Evolutionary conservation across 1,139 yeast genomes (phyloP), one percentile per base, ranked within the genome.

Genomic region (Wickerhamiella pararugosa): DNA sequence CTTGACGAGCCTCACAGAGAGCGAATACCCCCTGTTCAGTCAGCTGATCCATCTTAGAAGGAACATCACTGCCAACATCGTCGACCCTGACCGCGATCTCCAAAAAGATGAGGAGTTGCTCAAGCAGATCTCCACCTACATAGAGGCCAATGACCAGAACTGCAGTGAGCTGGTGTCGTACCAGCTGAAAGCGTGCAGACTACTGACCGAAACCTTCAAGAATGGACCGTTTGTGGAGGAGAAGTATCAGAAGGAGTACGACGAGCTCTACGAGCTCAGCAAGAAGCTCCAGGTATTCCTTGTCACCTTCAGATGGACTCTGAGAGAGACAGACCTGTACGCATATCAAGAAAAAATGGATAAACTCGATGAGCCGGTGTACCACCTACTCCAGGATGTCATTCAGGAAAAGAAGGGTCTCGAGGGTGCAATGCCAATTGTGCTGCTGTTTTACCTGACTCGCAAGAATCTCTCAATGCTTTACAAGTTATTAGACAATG

Each of bases 241-340:
- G 36, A 54, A 63, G 42, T 58, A 76, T 41, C 61, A 65, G 40
- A 72, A 71, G 7, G 61, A 74, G 10, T 77, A 75, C 54, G 65
- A 68, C 39, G 63, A 67, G 48, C 66, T 90, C 50, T 65, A 74
- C 32, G 74, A 71, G 37, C 67, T 84, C 52, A 83, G 84, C 59
- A 67, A 74, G 26, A 78, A 77, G 21, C 67, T 90, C 48, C 94
- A 83, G 53, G 83, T 82, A 52, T 65, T 90, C 51, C 67, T 86
- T 50, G 75, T 90, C 31, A 90, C 98, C 3, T 77, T 95, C 62
- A 74, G 97, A 59, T 90, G 98, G 98, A 87, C 97, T 1, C 67
- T 90, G 62, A 74, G 98, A 56, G 94, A 86, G 56, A 90, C 97
- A 0, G 98, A 90, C 61, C 67, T 90, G 51, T 90, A 81, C 62